phyloP scores from a whole-genome alignment of 2,329 filamentous ascomycete species.

The Blumeriella jaapii region DNA sequence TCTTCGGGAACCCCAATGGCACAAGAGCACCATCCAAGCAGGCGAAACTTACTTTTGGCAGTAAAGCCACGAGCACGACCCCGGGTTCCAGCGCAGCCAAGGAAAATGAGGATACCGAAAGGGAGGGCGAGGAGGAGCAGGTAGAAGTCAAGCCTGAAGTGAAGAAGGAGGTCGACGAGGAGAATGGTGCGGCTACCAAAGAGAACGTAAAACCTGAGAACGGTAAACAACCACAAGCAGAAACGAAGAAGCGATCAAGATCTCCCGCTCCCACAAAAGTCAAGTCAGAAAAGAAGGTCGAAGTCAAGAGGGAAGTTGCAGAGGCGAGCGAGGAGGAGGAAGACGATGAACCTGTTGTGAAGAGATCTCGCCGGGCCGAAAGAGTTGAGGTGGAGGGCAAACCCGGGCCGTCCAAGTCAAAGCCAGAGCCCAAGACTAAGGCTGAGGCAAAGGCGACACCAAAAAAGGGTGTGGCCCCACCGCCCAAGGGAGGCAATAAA shows the following conservation, averaged over 20 bases:
- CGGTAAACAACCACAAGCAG: slow-evolving; percentile 12
- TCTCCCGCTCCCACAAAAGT: slow-evolving; percentile 16
- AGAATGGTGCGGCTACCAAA: slow-evolving; percentile 18
- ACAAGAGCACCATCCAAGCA: slow-evolving; percentile 51
- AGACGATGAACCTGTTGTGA: slow-evolving; percentile 48
- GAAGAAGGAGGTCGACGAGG: slow-evolving; percentile 19
- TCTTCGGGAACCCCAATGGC: slow-evolving; percentile 61
- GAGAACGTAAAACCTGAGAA: slow-evolving; percentile 15
- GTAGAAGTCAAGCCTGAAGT: slow-evolving; percentile 17
- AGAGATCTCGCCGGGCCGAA: slow-evolving; percentile 35
- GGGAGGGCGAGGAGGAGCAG: slow-evolving; percentile 21
- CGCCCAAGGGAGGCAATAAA: slow-evolving; percentile 6
- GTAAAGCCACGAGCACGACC: slow-evolving; percentile 32
- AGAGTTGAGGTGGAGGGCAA: slow-evolving; percentile 28
- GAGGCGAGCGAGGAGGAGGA: slow-evolving; percentile 34
- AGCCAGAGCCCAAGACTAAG: slow-evolving; percentile 10
- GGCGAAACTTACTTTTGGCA: slow-evolving; percentile 66
- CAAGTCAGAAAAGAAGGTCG: slow-evolving; percentile 21
- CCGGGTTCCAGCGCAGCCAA: slow-evolving; percentile 18
- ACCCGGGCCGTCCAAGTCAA: slow-evolving; percentile 16
- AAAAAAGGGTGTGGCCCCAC: slow-evolving; percentile 13
- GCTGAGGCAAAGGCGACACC: slow-evolving; percentile 3
- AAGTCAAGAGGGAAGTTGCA: slow-evolving; percentile 20
- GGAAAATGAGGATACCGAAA: slow-evolving; percentile 21
- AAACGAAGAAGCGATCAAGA: slow-evolving; percentile 21